A percentile compares a stretch with the other conserved stretches of the same genome.
phyloP scores from a whole-genome alignment of 2,329 filamentous ascomycete species.

The Penicillium sp. region DNA sequence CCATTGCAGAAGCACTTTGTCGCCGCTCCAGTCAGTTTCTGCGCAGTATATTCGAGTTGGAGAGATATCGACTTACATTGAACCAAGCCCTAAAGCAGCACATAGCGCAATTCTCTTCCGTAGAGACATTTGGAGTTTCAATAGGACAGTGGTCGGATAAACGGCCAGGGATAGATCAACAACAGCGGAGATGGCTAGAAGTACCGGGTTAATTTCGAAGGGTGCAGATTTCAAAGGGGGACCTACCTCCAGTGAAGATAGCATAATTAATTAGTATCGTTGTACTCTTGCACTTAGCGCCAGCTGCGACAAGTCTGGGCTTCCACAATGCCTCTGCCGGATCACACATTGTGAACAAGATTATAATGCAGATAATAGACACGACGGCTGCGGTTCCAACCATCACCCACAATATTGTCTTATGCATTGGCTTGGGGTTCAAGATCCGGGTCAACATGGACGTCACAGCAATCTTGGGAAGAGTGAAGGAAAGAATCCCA shows the following conservation, averaged over 20 bases:
- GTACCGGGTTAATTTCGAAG: neutral
- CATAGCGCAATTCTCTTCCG: slow-evolving; percentile 11
- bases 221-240: neutral
- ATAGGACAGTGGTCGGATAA: slow-evolving; percentile 25
- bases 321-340: slow-evolving; percentile 43
- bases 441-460: slow-evolving; percentile 27
- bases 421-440: slow-evolving; percentile 21
- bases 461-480: slow-evolving; percentile 29
- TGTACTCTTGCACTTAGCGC: slow-evolving; percentile 34
- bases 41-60: neutral
- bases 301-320: slow-evolving; percentile 22
- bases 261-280: slow-evolving; percentile 40
- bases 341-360: slow-evolving; percentile 45
- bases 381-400: slow-evolving; percentile 28
- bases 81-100: slow-evolving; percentile 27
- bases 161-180: slow-evolving; percentile 34
- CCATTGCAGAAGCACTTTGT: slow-evolving; percentile 30
- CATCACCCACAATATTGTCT: slow-evolving; percentile 25
- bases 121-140: slow-evolving; percentile 10
- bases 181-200: slow-evolving; percentile 27
- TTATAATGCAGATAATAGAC: slow-evolving; percentile 36
- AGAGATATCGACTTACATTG: slow-evolving; percentile 21
- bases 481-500: slow-evolving; percentile 28
- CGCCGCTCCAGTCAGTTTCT: neutral
- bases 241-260: slow-evolving; percentile 40